Base-by-base conservation (phyloP, 2,329 filamentous ascomycete species). In the Exophiala sp. region DNA sequence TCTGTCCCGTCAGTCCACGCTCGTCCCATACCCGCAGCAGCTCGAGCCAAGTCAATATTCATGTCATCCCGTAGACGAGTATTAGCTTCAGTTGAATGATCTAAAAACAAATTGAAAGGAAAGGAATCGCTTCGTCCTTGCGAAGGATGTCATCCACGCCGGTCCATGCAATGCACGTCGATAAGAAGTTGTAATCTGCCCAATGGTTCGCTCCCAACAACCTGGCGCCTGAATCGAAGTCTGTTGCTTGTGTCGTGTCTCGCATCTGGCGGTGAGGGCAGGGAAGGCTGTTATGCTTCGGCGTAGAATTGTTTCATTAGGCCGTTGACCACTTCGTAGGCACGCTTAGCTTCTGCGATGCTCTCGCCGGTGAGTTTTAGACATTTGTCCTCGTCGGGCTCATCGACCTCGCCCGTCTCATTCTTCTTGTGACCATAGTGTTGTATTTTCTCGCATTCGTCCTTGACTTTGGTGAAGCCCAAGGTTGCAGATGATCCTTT, bases 401-500 rank as follows among this genome's bases (percentile, higher is more conserved):
- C 84, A 52, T 83, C 78, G 38, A 78, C 74, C 5, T 77, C 79
- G 39, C 91, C 91, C 40, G 88, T 86, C 56, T 89, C 82, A 63
- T 92, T 91, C 72, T 91, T 89, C 65, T 82, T 79, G 66, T 88
- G 87, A 62, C 92, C 92, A 69, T 86, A 95, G 67, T 95, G 87
- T 72, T 99, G 92, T 66, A 99, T 96, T 78, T 95, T 91, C 74
- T 97, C 91, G 75, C 94, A 99, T 59, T 84, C 87, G 67, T 96
- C 91, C 70, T 90, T 89, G 65, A 99, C 87, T 71, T 95, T 95
- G 65, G 82, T 86, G 51, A 97, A 82, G 42, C 94, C 94, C 50
- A 99, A 81, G 3, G 94, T 96, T 36, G 94, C 92, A 7, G 92
- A 96, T 5, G 92, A 97, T 56, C 94, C 94, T 75, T 99, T 99